Evolutionary conservation across 306 rosid species (phyloP).

Genomic region (Oemleria cerasiformis): DNA sequence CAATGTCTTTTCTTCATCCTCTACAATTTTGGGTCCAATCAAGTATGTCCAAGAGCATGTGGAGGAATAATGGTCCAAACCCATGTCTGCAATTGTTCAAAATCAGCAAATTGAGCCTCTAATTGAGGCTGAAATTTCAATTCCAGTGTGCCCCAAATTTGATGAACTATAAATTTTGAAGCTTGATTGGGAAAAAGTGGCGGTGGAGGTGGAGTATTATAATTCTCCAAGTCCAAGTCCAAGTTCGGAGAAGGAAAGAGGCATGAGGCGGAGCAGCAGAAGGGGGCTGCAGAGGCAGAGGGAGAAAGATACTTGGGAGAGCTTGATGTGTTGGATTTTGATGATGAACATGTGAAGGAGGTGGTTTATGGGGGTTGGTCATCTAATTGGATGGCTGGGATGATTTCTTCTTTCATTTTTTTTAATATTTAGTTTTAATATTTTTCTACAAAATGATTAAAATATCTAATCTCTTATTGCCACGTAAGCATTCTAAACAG

Average conservation of each 20-base stretch:
- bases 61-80: slow-evolving; percentile 5
- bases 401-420: no score
- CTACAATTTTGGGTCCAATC: background rate
- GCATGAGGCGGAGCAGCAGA: slow-evolving; percentile 11
- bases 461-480: no score
- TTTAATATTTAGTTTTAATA: no score
- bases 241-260: slow-evolving; percentile 20
- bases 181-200: background rate
- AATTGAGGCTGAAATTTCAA: background rate
- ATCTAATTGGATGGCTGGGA: slow-evolving; percentile 1
- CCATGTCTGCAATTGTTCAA: slow-evolving; percentile 16
- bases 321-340: slow-evolving; percentile 24
- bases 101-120: slow-evolving; percentile 8
- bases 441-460: no score
- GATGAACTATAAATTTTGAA: slow-evolving; percentile 10
- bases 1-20: slow-evolving; percentile 22
- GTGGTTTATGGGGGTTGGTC: slow-evolving; percentile 4
- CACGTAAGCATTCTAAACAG: no score
- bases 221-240: slow-evolving; percentile 4
- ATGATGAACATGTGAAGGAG: slow-evolving; percentile 13
- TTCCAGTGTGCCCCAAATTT: slow-evolving; percentile 1
- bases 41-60: no score
- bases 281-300: slow-evolving; percentile 2
- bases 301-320: slow-evolving; percentile 31
- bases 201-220: slow-evolving; percentile 13